Evolutionary conservation across 305 asterid genomes (phyloP), one percentile per base, ranked within the genome.

Genomic region (Fraxinus paxiana): DNA sequence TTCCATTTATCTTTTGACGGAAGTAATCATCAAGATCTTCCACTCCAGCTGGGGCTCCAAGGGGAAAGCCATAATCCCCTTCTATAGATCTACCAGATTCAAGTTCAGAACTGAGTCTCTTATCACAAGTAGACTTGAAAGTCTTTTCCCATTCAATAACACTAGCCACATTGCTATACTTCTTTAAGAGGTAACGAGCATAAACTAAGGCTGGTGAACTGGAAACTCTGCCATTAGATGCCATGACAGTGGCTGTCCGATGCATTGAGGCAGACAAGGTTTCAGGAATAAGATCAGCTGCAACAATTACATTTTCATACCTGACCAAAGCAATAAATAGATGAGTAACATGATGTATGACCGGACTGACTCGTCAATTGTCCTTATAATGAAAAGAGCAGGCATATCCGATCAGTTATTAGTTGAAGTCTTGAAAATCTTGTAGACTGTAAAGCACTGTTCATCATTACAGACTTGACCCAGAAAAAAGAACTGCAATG

Each of bases 41-140:
- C 67, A 94, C 97, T 83, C 99, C 99, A 4, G 90, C 90, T 59
- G 98, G 98, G 75, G 92, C 98, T 80, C 99, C 98, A 77, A 92
- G 97, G 77, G 93, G 87, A 85, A 91, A 90, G 33, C 94, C 91
- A 81, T 86, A 88, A 80, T 94, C 99, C 41, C 93, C 97, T 87
- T 93, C 98, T 79, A 86, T 78, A 81, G 90, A 87, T 87, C 90
- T 92, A 78, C 91, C 93, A 76, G 94, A 90, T 84, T 96, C 97
- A 73, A 94, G 91, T 86, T 94, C 98, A 77, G 98, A 88, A 83
- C 83, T 83, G 74, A 91, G 93, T 85, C 95, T 91, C 87, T 92
- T 94, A 87, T 96, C 98, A 81, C 87, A 89, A 67, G 93, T 86
- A 82, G 97, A 87, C 82, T 91, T 96, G 87, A 93, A 90, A 79